Evolutionary conservation across 208 protist genomes (phyloP), one percentile per base, ranked within the genome.

Genomic region (Leishmania arabica): DNA sequence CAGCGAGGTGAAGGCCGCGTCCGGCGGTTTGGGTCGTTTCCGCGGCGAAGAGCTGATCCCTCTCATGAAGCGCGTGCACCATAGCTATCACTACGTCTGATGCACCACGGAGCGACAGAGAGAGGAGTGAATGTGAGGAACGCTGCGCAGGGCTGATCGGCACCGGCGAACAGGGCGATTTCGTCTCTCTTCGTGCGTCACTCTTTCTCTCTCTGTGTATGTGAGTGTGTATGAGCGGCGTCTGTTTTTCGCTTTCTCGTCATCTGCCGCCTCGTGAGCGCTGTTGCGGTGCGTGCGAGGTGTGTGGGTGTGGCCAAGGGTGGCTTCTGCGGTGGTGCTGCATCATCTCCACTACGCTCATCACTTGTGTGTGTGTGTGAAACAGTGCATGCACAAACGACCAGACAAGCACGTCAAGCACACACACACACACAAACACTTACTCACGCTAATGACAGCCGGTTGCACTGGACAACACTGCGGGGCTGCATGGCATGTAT

Each of bases 1-100:
- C 79, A 91, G 86, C 69, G 89, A 93, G 83, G 82, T 93, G 75
- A 47, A 84, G 54, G 83, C 84, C 17, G 51, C 70, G 27, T 74
- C 86, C 9, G 85, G 82, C 4, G 88, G 71, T 42, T 74, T 93
- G 49, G 92, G 92, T 3, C 71, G 92, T 49, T 92, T 93, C 79
- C 81, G 88, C 74, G 90, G 92, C 45, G 84, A 86, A 15, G 80
- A 82, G 77, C 79, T 95, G 24, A 75, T 95, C 19, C 69, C 81
- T 15, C 65, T 91, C 34, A 84, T 95, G 81, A 95, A 95, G 85
- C 86, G 87, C 3, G 31, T 84, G 51, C 87, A 92, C 27, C 64
- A 87, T 64, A 84, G 88, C 79, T 92, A 90, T 75, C 89, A 95
- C 84, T 95, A 93, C 74, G 45, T 37, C 11, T 81, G 60, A 79